phyloP scores from a whole-genome alignment of 306 rosid species.

The Nissolia schottii region DNA sequence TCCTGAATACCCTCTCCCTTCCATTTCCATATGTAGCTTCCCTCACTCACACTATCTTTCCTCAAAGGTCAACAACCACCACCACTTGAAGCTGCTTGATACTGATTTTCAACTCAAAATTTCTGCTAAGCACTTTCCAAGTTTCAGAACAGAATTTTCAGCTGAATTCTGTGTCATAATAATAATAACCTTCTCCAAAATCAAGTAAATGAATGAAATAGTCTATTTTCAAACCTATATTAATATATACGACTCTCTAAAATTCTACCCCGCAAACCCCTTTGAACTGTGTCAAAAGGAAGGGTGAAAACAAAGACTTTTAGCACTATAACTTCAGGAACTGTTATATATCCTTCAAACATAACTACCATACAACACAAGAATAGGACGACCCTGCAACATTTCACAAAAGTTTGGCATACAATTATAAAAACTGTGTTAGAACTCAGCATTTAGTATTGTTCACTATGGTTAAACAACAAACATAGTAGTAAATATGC shows the following conservation, averaged over 20 bases:
- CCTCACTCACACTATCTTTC: neutral
- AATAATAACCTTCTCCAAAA: conserved; percentile 17
- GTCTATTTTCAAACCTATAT: neutral
- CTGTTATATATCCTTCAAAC: conserved; percentile 18
- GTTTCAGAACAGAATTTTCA: conserved; percentile 23
- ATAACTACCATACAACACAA: conserved; percentile 19
- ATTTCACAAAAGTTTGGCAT: neutral
- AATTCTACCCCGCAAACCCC: conserved; percentile 29
- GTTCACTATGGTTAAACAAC: conserved; percentile 6
- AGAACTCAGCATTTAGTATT: neutral
- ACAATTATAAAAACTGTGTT: neutral
- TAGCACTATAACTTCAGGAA: neutral
- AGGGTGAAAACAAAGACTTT: neutral
- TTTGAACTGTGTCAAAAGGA: conserved; percentile 15
- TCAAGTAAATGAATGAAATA: conserved; percentile 19
- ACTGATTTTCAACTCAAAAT: conserved; percentile 14
- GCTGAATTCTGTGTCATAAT: conserved; percentile 20
- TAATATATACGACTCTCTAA: conserved; percentile 3
- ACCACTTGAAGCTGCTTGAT: conserved; percentile 2
- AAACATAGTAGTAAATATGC: neutral
- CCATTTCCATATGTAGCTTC: conserved; percentile 48
- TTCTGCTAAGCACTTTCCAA: conserved; percentile 22
- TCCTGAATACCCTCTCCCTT: conserved; percentile 77
- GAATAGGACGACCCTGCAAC: conserved; percentile 4
- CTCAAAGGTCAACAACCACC: neutral